These are phyloP conservation scores for Fusarium pseudocircinatum DNA, from an alignment of 2,329 filamentous ascomycete species.

Conservation along the genomic window DNA sequence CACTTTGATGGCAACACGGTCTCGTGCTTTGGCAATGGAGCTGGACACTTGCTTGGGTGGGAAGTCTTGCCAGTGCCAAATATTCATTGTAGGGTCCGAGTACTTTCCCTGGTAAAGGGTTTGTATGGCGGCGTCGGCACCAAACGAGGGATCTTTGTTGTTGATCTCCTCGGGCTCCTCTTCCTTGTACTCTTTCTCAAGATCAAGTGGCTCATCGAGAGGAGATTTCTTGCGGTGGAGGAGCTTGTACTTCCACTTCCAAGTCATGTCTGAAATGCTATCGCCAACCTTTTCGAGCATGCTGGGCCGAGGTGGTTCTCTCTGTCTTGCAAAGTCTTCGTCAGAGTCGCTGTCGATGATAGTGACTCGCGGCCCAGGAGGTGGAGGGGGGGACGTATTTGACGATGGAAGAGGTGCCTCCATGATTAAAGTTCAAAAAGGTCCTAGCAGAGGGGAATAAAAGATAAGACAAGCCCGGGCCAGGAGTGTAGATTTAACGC, in stretches of 20 bases:
- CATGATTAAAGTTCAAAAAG: not conserved
- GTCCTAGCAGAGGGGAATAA: not conserved
- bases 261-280: conserved; percentile 42
- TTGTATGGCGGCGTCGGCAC: conserved; percentile 48
- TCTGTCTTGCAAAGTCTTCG: no score
- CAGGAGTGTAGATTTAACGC: not conserved
- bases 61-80: conserved; percentile 53
- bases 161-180: conserved; percentile 16
- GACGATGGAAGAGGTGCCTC: not conserved
- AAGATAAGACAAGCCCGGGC: not conserved
- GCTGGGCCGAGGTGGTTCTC: not conserved
- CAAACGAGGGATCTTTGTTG: conserved; percentile 43
- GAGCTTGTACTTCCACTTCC: conserved; percentile 48
- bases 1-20: conserved; percentile 55
- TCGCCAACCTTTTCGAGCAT: conserved; percentile 27
- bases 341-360: no score
- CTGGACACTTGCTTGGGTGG: conserved; percentile 56
- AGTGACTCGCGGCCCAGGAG: not conserved
- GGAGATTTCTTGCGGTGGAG: conserved; percentile 34
- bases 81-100: conserved; percentile 4
- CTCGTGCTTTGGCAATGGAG: conserved; percentile 47
- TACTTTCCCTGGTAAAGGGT: conserved; percentile 52
- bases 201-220: conserved; percentile 26
- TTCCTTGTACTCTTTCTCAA: conserved; percentile 24
- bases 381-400: not conserved